Percentiles rank a stretch among this genome's conserved stretches.
Conservation (phyloP, 768 basidiomycete genomes). For the Trametopsis cervina region DNA sequence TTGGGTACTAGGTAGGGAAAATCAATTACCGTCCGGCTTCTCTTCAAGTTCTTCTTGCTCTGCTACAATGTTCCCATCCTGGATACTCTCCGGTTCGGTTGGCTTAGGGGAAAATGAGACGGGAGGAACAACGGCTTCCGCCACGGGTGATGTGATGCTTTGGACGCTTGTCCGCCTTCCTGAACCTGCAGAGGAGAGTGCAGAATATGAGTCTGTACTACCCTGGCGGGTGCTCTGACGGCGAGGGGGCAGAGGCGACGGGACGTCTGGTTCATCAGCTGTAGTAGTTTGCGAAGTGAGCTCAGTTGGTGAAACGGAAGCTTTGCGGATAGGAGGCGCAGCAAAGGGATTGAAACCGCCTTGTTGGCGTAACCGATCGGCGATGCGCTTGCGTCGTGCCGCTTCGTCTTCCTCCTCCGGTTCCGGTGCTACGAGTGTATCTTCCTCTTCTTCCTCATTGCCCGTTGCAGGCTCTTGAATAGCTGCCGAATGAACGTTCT, state of each 20-base stretch:
- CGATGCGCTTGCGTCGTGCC: slow-evolving; percentile 47
- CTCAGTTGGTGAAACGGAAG: background rate
- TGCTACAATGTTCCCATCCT: slow-evolving; percentile 1
- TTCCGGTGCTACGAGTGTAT: slow-evolving; percentile 1
- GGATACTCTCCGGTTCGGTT: no score
- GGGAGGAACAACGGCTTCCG: no score
- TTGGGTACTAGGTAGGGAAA: background rate
- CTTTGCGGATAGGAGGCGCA: slow-evolving; percentile 19
- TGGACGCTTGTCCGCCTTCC: no score
- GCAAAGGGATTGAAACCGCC: slow-evolving; percentile 55
- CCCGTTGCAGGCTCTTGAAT: slow-evolving; percentile 9
- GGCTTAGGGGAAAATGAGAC: no score
- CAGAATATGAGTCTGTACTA: background rate
- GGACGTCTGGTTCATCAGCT: background rate
- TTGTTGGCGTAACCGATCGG: slow-evolving; percentile 54
- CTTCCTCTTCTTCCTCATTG: slow-evolving; percentile 17
- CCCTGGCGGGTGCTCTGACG: background rate
- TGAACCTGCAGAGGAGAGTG: no score
- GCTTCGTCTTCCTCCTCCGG: slow-evolving; percentile 45
- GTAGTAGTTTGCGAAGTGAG: background rate
- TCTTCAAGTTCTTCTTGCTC: slow-evolving; percentile 3
- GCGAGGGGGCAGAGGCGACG: background rate
- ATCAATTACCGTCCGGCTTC: slow-evolving; percentile 1
- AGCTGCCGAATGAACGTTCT: background rate
- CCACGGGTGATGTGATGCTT: no score